Percentiles rank a stretch among this genome's conserved stretches.
These are phyloP conservation scores for Yamadazyma philogaea DNA, from an alignment of 805 yeast species.

Conservation along the genomic window DNA sequence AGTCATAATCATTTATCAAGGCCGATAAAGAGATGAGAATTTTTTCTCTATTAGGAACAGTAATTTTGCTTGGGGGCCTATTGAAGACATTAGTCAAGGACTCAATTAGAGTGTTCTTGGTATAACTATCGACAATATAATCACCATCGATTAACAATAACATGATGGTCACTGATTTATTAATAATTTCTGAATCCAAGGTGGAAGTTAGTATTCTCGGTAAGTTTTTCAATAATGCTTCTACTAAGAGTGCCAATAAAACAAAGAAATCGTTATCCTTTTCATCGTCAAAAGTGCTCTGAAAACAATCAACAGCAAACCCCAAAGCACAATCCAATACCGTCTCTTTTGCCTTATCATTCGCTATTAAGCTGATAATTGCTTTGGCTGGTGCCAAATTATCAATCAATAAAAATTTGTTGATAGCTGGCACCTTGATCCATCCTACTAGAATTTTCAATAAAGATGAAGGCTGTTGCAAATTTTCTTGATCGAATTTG, in stretches of 20 bases:
- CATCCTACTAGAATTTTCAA: conserved; percentile 63
- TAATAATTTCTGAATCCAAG: conserved; percentile 43
- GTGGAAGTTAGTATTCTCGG: conserved; percentile 47
- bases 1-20: conserved; percentile 51
- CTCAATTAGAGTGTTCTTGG: conserved; percentile 50
- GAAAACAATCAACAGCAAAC: conserved; percentile 48
- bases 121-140: conserved; percentile 52
- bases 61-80: conserved; percentile 52
- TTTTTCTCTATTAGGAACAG: conserved; percentile 50
- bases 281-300: conserved; percentile 32
- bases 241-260: conserved; percentile 57
- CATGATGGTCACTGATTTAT: conserved; percentile 51
- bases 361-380: conserved; percentile 51
- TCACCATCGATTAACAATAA: conserved; percentile 54
- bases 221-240: conserved; percentile 48
- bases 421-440: conserved; percentile 41
- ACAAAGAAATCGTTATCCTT: conserved; percentile 45
- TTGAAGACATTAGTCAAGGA: conserved; percentile 62
- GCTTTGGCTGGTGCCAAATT: conserved; percentile 54
- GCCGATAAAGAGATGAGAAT: conserved; percentile 56
- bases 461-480: conserved; percentile 79
- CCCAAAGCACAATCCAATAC: conserved; percentile 57
- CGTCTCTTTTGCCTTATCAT: conserved; percentile 59
- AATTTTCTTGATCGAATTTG: conserved; percentile 70
- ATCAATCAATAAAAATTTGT: conserved; percentile 53